A percentile compares a stretch with the other conserved stretches of the same genome.
Conservation (phyloP, 2,329 filamentous ascomycete species). For the Colletotrichum sp. region DNA sequence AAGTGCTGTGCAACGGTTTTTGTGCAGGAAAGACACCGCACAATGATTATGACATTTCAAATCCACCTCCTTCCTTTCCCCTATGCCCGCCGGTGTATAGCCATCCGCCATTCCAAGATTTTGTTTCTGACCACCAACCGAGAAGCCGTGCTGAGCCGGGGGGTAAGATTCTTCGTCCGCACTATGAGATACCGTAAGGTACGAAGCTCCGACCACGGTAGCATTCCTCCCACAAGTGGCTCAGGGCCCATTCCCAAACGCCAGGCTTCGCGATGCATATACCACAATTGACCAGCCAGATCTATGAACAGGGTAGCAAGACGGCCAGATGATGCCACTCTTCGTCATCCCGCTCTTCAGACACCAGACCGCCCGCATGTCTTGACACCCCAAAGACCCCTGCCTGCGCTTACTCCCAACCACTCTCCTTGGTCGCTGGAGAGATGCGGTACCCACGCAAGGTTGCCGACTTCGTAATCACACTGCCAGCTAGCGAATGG, state of each 20-base stretch:
- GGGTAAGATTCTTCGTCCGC: background rate
- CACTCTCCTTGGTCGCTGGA: conserved; percentile 79
- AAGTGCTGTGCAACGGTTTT: background rate
- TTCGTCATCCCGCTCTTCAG: conserved; percentile 1
- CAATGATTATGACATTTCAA: conserved; percentile 4
- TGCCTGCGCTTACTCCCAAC: conserved; percentile 81
- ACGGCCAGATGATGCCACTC: background rate
- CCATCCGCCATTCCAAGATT: conserved; percentile 10
- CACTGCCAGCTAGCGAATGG: conserved; percentile 83
- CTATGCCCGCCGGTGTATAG: conserved; percentile 12
- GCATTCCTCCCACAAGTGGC: background rate
- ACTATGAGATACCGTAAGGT: background rate
- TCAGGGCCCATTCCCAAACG: conserved; percentile 19
- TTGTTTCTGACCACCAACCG: conserved; percentile 2
- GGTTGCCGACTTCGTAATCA: conserved; percentile 85
- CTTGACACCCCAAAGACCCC: conserved; percentile 79
- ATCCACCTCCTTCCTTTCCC: background rate
- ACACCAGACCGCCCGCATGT: conserved; percentile 25
- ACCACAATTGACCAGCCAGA: conserved; percentile 18
- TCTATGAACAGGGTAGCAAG: conserved; percentile 18
- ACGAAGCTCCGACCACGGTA: background rate
- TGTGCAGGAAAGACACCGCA: background rate
- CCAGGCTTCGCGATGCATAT: conserved; percentile 27
- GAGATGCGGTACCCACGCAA: conserved; percentile 82
- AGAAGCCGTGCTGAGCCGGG: background rate